These are phyloP conservation scores for Talaromyces amestolkiae DNA, from an alignment of 2,329 filamentous ascomycete genomes.

Conservation along the genomic window DNA sequence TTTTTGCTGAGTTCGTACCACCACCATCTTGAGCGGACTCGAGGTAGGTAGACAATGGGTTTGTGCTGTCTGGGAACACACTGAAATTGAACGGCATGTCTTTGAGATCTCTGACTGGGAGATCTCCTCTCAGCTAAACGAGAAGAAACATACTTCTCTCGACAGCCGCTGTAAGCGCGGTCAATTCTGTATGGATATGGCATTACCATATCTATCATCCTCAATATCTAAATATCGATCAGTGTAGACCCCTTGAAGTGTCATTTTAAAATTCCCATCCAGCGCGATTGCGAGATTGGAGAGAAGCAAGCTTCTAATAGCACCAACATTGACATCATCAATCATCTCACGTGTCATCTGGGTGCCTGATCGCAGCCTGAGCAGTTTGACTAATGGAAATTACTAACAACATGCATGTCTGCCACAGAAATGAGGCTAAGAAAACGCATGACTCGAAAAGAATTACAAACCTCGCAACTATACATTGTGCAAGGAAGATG, in stretches of 20 bases:
- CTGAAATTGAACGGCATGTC: not conserved
- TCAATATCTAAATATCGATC: not conserved
- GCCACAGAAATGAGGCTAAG: not conserved
- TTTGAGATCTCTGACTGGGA: not conserved
- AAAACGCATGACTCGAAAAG: not conserved
- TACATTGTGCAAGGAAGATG: not conserved
- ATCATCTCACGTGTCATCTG: not conserved
- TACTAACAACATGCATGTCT: not conserved
- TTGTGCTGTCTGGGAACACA: not conserved
- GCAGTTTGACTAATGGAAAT: not conserved
- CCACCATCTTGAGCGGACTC: not conserved
- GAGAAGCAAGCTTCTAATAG: not conserved
- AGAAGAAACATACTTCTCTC: not conserved
- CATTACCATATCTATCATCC: not conserved
- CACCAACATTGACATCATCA: not conserved
- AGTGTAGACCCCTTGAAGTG: not conserved
- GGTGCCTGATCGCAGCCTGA: not conserved
- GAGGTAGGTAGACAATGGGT: too few species aligned
- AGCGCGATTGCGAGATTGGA: not conserved
- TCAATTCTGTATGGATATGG: not conserved
- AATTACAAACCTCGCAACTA: not conserved
- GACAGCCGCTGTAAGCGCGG: conserved; percentile 14
- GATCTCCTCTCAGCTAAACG: not conserved
- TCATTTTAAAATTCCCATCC: not conserved
- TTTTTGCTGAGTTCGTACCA: not conserved